Evolutionary conservation across 1,284 basidiomycete genomes (phyloP), one percentile per base, ranked within the genome.

Genomic region (Gymnopus androsaceus): DNA sequence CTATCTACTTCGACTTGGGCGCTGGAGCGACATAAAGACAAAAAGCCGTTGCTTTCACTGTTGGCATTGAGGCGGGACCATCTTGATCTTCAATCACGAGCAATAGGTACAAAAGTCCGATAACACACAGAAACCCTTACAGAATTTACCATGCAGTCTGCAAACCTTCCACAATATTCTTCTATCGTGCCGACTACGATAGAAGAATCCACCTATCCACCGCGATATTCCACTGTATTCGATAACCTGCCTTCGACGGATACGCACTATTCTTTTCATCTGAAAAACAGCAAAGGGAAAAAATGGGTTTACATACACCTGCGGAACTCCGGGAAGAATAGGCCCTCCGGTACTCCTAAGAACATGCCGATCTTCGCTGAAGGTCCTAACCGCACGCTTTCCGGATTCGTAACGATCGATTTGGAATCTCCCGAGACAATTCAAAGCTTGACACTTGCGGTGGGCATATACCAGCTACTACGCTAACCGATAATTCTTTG

Each of bases 261-360:
- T 42, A n/a, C 45, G 7, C 30, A 34, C 19, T 34, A 21, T 23
- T 34, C 38, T 6, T 52, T 33, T 19, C 40, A 27, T 23, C 14
- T 52, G 17, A 30, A 31, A 21, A 52, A 44, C 38, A 34, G 51
- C 23, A 52, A 52, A 42, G 51, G 51, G n/a, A 44, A 34, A 31
- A 34, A n/a, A 11, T 52, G 51, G 51, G 51, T 28, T 34, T 44
- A 28, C 3, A 28, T 52, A 31, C 42, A 34, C 34, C 38, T 52
- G 12, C 51, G 19, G n/a, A 52, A 34, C 2, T 27, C 42, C 9
- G 2, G 23, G 4, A 27, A 21, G 30, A 34, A 27, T 23, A 27
- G 46, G 3, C 3, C 2, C 4, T 15, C 25, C 12, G 7, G 6
- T n/a, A n/a, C 23, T 15, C 14, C 23, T 11, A 52, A 52, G 17